Conservation (phyloP, 2,329 filamentous ascomycete species). For the Neofusicoccum kwambonambiense region DNA sequence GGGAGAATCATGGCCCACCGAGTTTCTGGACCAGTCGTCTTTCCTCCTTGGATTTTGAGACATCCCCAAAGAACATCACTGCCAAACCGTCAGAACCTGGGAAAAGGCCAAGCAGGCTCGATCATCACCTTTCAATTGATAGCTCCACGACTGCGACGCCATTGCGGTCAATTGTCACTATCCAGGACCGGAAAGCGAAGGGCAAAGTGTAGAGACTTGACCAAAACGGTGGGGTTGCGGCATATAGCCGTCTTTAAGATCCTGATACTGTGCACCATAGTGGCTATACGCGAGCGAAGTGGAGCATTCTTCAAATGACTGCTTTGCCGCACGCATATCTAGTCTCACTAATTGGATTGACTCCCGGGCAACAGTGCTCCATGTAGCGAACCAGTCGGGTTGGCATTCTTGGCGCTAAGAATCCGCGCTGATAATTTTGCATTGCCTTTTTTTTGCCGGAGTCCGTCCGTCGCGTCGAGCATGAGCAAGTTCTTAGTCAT, state of each 20-base stretch:
- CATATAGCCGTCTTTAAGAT: not conserved
- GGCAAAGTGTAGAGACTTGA: not conserved
- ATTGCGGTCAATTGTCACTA: not conserved
- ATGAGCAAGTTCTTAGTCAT: slow-evolving; percentile 4
- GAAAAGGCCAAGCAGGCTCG: not conserved
- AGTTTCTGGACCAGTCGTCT: slow-evolving; percentile 30
- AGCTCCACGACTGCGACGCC: not conserved
- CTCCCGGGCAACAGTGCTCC: not conserved
- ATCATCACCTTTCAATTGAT: not conserved
- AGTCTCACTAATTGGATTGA: not conserved
- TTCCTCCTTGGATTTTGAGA: slow-evolving; percentile 24
- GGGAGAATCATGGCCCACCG: slow-evolving; percentile 17
- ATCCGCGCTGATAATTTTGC: not conserved
- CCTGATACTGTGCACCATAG: not conserved
- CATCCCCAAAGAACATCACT: not conserved
- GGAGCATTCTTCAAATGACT: not conserved
- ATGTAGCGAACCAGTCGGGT: not conserved
- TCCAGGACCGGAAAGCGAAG: not conserved
- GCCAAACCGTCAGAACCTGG: not conserved
- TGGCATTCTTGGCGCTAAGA: slow-evolving; percentile 5
- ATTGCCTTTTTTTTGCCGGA: not conserved
- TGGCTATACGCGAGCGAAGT: not conserved
- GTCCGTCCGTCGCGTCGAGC: not conserved
- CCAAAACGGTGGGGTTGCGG: not conserved
- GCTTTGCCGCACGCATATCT: not conserved